Evolutionary conservation across 2,329 filamentous ascomycete species (phyloP).

Genomic region (Colletotrichum viniferum): DNA sequence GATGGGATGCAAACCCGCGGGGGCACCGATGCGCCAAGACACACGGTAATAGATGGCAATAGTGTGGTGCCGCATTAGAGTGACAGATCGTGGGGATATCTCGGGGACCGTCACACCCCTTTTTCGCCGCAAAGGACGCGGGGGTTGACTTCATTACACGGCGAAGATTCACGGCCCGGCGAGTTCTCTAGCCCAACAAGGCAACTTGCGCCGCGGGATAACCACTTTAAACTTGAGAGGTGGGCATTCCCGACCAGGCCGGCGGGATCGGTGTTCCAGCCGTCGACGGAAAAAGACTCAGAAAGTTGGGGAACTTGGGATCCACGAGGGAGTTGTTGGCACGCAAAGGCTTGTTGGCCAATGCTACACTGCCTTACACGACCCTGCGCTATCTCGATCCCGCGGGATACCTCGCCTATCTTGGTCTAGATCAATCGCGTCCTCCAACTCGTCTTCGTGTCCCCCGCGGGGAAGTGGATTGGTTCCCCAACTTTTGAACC

Average conservation of each 20-base stretch:
- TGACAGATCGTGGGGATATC: neutral
- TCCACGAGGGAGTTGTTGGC: neutral
- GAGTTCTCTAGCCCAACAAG: neutral
- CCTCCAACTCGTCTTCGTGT: neutral
- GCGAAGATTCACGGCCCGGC: neutral
- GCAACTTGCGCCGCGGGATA: slow-evolving; percentile 2
- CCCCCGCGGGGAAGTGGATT: slow-evolving; percentile 17
- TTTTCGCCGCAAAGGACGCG: neutral
- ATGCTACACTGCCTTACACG: neutral
- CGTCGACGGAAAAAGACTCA: neutral
- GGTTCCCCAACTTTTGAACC: neutral
- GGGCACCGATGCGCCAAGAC: neutral
- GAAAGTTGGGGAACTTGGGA: neutral
- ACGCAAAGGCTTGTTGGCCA: neutral
- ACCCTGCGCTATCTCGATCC: neutral
- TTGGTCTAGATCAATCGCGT: neutral
- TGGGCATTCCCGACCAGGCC: neutral
- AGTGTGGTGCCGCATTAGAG: neutral
- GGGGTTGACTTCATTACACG: neutral
- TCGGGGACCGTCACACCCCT: slow-evolving; percentile 1
- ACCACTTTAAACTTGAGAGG: neutral
- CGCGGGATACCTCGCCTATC: slow-evolving; percentile 10
- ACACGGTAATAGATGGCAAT: neutral
- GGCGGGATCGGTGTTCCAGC: neutral
- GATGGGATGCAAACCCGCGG: neutral